Evolutionary conservation across 2,329 filamentous ascomycete genomes (phyloP).

Genomic region (Ophiostoma triangulosporum): DNA sequence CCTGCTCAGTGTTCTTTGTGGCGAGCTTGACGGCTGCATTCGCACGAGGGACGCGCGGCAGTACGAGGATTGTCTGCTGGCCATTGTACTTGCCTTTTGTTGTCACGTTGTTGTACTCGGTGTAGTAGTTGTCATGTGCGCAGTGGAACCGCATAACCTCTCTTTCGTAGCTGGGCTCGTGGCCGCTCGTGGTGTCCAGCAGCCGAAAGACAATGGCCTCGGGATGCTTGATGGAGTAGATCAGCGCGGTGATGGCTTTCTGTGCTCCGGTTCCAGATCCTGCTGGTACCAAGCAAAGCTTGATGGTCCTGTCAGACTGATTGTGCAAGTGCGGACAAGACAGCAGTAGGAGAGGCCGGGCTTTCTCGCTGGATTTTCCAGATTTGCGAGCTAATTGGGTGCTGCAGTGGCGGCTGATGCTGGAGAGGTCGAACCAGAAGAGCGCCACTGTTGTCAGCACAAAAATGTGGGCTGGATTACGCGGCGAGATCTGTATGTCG

Average conservation of each 20-base stretch:
- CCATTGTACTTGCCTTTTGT: neutral
- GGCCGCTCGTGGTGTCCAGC: conserved; percentile 6
- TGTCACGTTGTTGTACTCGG: too few relatives aligned
- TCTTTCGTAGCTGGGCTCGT: conserved; percentile 14
- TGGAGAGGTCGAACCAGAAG: conserved; percentile 31
- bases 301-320: conserved; percentile 24
- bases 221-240: conserved; percentile 16
- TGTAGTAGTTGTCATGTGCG: neutral
- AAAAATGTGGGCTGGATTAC: conserved; percentile 36
- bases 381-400: neutral
- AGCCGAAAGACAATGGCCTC: conserved; percentile 18
- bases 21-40: neutral
- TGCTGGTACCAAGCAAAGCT: conserved; percentile 23
- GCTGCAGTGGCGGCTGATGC: neutral
- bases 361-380: neutral
- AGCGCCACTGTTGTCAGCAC: conserved; percentile 43
- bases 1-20: neutral
- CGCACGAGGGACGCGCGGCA: neutral
- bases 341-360: conserved; percentile 21
- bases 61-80: conserved; percentile 9
- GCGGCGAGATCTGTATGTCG: conserved; percentile 37
- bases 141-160: conserved; percentile 8
- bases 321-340: conserved; percentile 33
- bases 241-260: conserved; percentile 14
- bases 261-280: conserved; percentile 2